Percentiles rank a stretch among this genome's conserved stretches.
Evolutionary conservation across 2,329 filamentous ascomycete species (phyloP).

Genomic region (Zelopaecilomyces penicillatus): DNA sequence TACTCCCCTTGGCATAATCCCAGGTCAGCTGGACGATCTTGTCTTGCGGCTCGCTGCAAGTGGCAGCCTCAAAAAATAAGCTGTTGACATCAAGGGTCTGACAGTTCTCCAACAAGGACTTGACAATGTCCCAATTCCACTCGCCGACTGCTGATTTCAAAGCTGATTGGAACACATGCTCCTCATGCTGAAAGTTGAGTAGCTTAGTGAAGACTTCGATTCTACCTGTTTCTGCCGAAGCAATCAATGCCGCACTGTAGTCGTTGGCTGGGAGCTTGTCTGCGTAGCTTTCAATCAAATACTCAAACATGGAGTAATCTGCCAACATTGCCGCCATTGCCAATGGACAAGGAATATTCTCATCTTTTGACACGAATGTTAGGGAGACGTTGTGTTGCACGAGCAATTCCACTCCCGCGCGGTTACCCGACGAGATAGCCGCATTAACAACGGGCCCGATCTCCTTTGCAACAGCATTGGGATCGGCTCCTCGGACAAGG

Average conservation of each 20-base stretch:
- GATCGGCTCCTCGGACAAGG: constrained; percentile 26
- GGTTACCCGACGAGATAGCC: constrained; percentile 33
- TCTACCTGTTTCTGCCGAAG: constrained; percentile 30
- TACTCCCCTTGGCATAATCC: constrained; percentile 26
- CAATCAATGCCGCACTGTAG: constrained; percentile 30
- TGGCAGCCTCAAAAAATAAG: constrained; percentile 25
- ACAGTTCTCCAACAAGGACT: constrained; percentile 24
- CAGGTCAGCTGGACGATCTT: constrained; percentile 28
- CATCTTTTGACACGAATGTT: not conserved
- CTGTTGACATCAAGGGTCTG: constrained; percentile 25
- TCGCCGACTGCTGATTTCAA: constrained; percentile 23
- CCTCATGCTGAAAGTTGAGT: constrained; percentile 21
- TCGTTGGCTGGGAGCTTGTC: constrained; percentile 29
- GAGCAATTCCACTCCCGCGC: constrained; percentile 30
- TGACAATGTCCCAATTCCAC: constrained; percentile 30
- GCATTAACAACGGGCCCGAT: constrained; percentile 30
- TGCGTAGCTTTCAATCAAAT: constrained; percentile 30
- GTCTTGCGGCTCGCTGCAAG: constrained; percentile 21
- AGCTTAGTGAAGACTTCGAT: constrained; percentile 31
- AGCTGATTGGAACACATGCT: constrained; percentile 24
- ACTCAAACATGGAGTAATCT: constrained; percentile 33
- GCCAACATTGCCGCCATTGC: constrained; percentile 29
- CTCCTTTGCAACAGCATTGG: constrained; percentile 22
- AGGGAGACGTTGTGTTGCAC: constrained; percentile 30
- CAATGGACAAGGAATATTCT: constrained; percentile 22